These are phyloP conservation scores for Centrapalus pauciflorus DNA, from an alignment of 129 eudicot genomes.

Conservation along the genomic window DNA sequence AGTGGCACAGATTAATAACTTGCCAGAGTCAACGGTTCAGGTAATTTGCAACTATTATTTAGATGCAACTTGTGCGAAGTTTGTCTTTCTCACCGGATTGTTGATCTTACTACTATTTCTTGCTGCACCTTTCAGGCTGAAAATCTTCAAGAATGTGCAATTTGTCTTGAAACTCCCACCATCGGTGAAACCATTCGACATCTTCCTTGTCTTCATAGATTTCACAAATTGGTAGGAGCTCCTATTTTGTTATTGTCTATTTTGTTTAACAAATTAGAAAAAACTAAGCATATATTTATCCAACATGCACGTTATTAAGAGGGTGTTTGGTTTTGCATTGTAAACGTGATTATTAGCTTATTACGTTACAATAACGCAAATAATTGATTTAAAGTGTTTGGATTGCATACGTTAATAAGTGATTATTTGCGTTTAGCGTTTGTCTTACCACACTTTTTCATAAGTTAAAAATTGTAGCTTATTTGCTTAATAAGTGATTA, in stretches of 20 bases:
- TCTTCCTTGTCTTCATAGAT: slow-evolving; percentile 85
- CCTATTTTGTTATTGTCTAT: not conserved
- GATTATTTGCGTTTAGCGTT: no score
- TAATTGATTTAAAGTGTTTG: no score
- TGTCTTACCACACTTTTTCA: no score
- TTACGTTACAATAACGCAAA: no score
- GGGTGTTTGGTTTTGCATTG: no score
- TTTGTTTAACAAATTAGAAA: not conserved
- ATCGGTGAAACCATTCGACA: slow-evolving; percentile 75
- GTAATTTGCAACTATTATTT: slow-evolving; percentile 24
- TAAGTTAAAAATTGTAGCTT: no score
- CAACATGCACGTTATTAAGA: no score
- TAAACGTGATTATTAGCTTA: no score
- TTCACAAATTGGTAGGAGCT: slow-evolving; percentile 73
- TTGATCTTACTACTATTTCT: not conserved
- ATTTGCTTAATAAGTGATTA: no score
- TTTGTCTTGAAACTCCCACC: slow-evolving; percentile 71
- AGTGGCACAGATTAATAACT: slow-evolving; percentile 45
- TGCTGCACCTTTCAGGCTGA: slow-evolving; percentile 40
- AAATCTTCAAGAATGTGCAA: slow-evolving; percentile 57
- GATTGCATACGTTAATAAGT: no score
- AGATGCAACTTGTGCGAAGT: not conserved
- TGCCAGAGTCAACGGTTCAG: slow-evolving; percentile 75
- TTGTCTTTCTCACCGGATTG: not conserved
- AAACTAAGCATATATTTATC: not conserved